Conservation (phyloP, 805 yeast genomes). For the Maudiozyma turicensis region DNA sequence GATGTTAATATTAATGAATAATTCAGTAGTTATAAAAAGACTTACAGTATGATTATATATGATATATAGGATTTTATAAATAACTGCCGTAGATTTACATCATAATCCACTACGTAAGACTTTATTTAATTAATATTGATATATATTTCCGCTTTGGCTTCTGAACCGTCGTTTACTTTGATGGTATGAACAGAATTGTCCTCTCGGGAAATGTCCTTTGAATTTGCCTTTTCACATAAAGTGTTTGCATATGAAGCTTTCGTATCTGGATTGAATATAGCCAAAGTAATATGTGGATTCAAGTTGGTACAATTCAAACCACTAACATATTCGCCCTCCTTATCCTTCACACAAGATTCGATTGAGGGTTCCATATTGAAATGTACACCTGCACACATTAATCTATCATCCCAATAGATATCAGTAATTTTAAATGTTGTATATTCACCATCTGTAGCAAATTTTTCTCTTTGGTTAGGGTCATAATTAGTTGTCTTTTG, state of each 20-base stretch:
- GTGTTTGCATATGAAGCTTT: constrained; percentile 47
- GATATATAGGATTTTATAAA: too few relatives aligned
- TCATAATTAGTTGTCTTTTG: neutral
- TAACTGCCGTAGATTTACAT: too few relatives aligned
- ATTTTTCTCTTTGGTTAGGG: constrained; percentile 1
- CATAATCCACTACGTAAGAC: too few relatives aligned
- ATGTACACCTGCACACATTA: constrained; percentile 47
- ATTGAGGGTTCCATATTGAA: constrained; percentile 4
- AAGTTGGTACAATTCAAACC: constrained; percentile 32
- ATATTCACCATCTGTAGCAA: constrained; percentile 13
- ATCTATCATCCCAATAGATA: constrained; percentile 41
- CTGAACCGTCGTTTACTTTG: neutral
- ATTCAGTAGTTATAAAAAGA: neutral
- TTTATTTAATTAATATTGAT: neutral
- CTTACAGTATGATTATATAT: too few relatives aligned
- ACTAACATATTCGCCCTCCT: constrained; percentile 6
- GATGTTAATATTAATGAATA: neutral
- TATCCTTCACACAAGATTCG: constrained; percentile 7
- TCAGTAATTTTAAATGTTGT: constrained; percentile 36
- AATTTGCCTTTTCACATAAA: constrained; percentile 18
- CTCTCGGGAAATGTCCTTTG: too few relatives aligned
- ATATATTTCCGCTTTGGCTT: neutral
- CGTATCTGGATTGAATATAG: constrained; percentile 38
- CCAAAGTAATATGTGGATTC: constrained; percentile 66
- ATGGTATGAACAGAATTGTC: too few relatives aligned